These are phyloP conservation scores for Pelargonium myrrhifolium DNA, from an alignment of 441 rosid genomes.

Conservation along the genomic window DNA sequence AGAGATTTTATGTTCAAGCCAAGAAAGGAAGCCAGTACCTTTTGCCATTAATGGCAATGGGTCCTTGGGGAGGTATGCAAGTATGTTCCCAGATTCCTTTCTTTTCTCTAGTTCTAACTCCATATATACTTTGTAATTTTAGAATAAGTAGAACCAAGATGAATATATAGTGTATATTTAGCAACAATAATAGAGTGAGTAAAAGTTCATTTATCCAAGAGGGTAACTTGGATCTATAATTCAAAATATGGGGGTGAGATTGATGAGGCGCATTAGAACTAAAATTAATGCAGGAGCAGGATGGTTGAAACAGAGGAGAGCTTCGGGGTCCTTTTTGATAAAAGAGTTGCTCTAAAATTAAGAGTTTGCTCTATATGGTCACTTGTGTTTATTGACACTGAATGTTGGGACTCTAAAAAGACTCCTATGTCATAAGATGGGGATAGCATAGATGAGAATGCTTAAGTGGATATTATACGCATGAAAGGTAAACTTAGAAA, in stretches of 20 bases:
- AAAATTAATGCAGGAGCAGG: neutral
- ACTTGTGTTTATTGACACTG: neutral
- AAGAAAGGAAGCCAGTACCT: conserved; percentile 44
- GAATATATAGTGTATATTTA: neutral
- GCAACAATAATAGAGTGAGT: neutral
- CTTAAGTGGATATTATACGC: neutral
- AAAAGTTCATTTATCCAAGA: neutral
- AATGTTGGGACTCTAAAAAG: neutral
- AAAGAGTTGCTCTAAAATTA: neutral
- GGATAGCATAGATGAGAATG: neutral
- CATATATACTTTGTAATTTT: neutral
- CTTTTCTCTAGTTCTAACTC: conserved; percentile 5
- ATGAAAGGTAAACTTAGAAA: neutral
- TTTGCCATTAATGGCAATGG: conserved; percentile 44
- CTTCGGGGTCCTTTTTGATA: neutral
- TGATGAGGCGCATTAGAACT: neutral
- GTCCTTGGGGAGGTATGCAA: conserved; percentile 42
- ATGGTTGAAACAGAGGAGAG: neutral
- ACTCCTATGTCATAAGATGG: neutral
- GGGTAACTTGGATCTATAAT: neutral
- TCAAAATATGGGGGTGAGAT: neutral
- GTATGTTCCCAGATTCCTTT: conserved; percentile 31
- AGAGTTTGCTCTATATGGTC: neutral
- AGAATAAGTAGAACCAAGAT: neutral
- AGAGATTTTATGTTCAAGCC: conserved; percentile 44